phyloP scores from a whole-genome alignment of 2,329 filamentous ascomycete species.

The Raffaelea arxii region DNA sequence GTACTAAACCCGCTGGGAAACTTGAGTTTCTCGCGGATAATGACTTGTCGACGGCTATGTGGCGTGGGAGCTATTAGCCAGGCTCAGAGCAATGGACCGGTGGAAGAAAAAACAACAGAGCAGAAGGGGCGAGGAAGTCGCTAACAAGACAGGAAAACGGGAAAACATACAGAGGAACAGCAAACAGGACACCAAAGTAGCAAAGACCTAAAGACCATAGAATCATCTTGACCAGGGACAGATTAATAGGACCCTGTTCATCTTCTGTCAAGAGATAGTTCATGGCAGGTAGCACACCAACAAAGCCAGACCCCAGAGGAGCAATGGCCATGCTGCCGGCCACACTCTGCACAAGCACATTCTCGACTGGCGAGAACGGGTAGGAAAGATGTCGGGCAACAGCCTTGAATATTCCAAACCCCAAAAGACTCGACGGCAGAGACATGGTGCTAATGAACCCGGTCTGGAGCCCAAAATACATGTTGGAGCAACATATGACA shows the following conservation, averaged over 20 bases:
- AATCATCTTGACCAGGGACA: slow-evolving; percentile 68
- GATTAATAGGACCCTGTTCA: slow-evolving; percentile 66
- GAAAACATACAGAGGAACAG: slow-evolving; percentile 59
- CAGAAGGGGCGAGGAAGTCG: background rate
- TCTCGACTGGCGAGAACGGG: slow-evolving; percentile 90
- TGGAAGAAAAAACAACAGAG: too few species aligned
- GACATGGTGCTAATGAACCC: slow-evolving; percentile 68
- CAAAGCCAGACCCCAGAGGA: slow-evolving; percentile 91
- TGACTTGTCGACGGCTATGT: slow-evolving; percentile 71
- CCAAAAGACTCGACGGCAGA: slow-evolving; percentile 90
- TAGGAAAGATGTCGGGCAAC: slow-evolving; percentile 62
- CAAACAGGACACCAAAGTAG: slow-evolving; percentile 95
- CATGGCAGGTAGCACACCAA: slow-evolving; percentile 88
- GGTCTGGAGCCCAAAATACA: slow-evolving; percentile 78
- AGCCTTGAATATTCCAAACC: slow-evolving; percentile 85
- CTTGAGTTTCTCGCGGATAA: slow-evolving; percentile 82
- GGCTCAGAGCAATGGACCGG: background rate
- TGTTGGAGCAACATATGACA: slow-evolving; percentile 92
- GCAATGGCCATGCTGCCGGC: slow-evolving; percentile 94
- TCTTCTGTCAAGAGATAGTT: slow-evolving; percentile 71
- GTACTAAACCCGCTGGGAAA: slow-evolving; percentile 96
- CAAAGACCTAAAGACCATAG: slow-evolving; percentile 89
- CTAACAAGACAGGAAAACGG: background rate
- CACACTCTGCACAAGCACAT: slow-evolving; percentile 92
- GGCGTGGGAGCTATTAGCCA: background rate